Percentiles rank a stretch among this genome's conserved stretches.
Conservation (phyloP, 2,329 filamentous ascomycete genomes). For the Epichloe typhina region DNA sequence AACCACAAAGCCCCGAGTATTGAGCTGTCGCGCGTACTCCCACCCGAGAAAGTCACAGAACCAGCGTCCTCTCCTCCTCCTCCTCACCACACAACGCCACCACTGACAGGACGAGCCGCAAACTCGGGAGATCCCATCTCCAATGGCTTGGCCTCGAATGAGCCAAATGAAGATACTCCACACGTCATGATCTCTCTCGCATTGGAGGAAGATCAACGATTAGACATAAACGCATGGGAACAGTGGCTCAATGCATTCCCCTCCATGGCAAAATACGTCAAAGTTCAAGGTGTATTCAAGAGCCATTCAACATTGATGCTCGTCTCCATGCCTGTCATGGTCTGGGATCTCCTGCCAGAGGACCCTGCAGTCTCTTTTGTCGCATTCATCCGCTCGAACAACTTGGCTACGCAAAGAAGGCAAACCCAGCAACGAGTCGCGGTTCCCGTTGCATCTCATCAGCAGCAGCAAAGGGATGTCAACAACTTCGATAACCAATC, state of each 20-base stretch:
- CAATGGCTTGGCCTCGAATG: slow-evolving; percentile 19
- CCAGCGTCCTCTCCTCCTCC: slow-evolving; percentile 13
- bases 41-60: slow-evolving; percentile 13
- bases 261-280: slow-evolving; percentile 44
- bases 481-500: slow-evolving; percentile 12
- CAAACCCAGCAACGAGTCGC: slow-evolving; percentile 6
- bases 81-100: slow-evolving; percentile 6
- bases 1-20: slow-evolving; percentile 47
- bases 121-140: slow-evolving; percentile 12
- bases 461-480: slow-evolving; percentile 9
- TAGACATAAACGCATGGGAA: slow-evolving; percentile 47
- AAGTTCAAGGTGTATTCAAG: slow-evolving; percentile 47
- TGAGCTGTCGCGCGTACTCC: slow-evolving; percentile 30
- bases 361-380: slow-evolving; percentile 44
- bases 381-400: slow-evolving; percentile 46
- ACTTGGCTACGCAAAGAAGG: slow-evolving; percentile 27
- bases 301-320: slow-evolving; percentile 46
- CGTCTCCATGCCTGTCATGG: slow-evolving; percentile 43
- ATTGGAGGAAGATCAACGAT: slow-evolving; percentile 41
- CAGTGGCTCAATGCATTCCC: slow-evolving; percentile 43
- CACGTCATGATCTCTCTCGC: slow-evolving; percentile 50
- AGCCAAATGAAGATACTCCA: slow-evolving; percentile 41
- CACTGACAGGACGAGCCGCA: slow-evolving; percentile 14
- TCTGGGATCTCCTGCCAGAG: slow-evolving; percentile 47
- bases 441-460: slow-evolving; percentile 1